Base-by-base conservation (phyloP, 768 basidiomycete genomes). In the Leccinum pellstonianum region DNA sequence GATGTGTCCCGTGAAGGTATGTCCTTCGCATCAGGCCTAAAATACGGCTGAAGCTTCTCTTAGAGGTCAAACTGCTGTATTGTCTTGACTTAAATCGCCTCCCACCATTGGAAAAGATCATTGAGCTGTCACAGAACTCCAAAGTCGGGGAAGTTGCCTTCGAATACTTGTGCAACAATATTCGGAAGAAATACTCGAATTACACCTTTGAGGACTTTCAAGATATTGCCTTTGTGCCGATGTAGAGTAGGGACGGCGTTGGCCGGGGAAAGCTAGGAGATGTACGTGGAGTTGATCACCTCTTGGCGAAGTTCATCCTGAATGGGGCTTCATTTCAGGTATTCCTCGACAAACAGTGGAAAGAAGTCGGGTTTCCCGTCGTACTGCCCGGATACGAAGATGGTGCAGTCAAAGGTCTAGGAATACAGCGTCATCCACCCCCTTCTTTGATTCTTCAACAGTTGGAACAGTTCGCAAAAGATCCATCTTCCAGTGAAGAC, bases 151-250 rank as follows among this genome's bases (percentile, higher is more conserved):
- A 77, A 7, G 70, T 74, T 14, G 92, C 93, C 1, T 77, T 97
- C 48, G 81, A 83, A 51, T 97, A 95, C 73, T 81, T 97, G 33
- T 72, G 94, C 88, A 83, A 69, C 15, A 56, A 56, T 47, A 10
- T 54, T 37, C 47, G n/a, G 35, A 37, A 25, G 1, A 1, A 17
- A 4, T 62, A 54, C 37, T 43, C 25, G 14, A 8, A 9, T 29
- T 48, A 85, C 93, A 60, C 23, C 92, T 15, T 92, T 87, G 2
- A 74, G 9, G 2, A 56, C 9, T 54, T 37, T 25, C 52, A 11
- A n/a, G 3, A 55, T 3, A 25, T 14, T 3, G 12, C 46, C 2
- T 56, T 62, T 35, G 25, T 62, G 19, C 62, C 59, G 1, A 55
- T 55, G 15, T 23, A 35, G 15, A 61, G 5, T 8, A 29, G 8